Evolutionary conservation across 352 stramenopile species (phyloP).

Genomic region (Globisporangium nodosum): DNA sequence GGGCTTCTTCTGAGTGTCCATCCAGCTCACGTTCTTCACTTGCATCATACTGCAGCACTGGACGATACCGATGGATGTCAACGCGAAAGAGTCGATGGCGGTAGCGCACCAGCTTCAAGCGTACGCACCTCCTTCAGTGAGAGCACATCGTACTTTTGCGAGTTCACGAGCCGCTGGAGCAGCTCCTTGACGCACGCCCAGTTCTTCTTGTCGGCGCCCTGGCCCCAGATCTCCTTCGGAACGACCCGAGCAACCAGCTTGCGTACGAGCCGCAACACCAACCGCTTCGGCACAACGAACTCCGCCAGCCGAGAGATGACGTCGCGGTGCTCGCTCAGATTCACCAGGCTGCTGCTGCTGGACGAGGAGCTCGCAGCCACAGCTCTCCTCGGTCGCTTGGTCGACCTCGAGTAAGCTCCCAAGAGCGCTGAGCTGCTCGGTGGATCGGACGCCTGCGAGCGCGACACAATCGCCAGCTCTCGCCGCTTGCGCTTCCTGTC

Average conservation of each 20-base stretch:
- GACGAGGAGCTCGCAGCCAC: neutral
- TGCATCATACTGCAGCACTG: conserved; percentile 32
- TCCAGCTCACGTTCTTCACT: conserved; percentile 37
- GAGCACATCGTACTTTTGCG: conserved; percentile 53
- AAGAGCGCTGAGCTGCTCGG: neutral
- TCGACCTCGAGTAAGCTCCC: neutral
- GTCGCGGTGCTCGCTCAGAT: conserved; percentile 45
- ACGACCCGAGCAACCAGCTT: conserved; percentile 46
- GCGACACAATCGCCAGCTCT: conserved; percentile 40
- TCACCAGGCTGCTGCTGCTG: conserved; percentile 12
- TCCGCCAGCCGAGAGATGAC: conserved; percentile 38
- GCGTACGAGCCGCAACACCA: conserved; percentile 41
- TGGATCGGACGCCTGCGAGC: conserved; percentile 27
- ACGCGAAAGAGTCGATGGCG: neutral
- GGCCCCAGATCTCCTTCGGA: conserved; percentile 56
- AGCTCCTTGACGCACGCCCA: conserved; percentile 49
- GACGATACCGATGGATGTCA: neutral
- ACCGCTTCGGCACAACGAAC: conserved; percentile 37
- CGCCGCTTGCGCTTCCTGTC: conserved; percentile 42
- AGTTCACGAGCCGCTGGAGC: conserved; percentile 37
- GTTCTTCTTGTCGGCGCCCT: conserved; percentile 25
- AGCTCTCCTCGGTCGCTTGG: neutral
- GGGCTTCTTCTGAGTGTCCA: conserved; percentile 17
- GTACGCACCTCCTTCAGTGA: conserved; percentile 42
- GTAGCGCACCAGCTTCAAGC: neutral